Evolutionary conservation across 2,329 filamentous ascomycete species (phyloP).

Genomic region (Mycosphaerella arachidis): DNA sequence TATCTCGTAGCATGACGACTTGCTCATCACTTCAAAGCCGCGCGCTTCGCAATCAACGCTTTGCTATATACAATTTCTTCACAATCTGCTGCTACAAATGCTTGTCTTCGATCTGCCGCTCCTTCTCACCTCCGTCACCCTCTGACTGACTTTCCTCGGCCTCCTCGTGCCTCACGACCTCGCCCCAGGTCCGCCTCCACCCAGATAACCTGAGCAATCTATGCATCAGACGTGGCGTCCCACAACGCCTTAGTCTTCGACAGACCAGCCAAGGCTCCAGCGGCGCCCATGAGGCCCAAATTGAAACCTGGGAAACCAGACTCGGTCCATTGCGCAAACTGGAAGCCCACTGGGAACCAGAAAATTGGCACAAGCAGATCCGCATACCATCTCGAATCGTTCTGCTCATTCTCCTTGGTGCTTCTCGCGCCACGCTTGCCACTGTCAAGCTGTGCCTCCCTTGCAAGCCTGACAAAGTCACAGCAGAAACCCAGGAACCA

Average conservation of each 20-base stretch:
- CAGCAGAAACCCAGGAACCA: constrained; percentile 43
- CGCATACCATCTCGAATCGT: constrained; percentile 41
- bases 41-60: not conserved
- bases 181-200: not conserved
- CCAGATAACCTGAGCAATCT: constrained; percentile 3
- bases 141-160: not conserved
- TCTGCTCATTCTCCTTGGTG: constrained; percentile 24
- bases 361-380: constrained; percentile 40
- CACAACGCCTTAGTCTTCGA: constrained; percentile 32
- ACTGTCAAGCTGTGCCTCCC: constrained; percentile 41
- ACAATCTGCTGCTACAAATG: not conserved
- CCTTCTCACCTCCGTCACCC: not conserved
- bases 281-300: constrained; percentile 41
- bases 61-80: not conserved
- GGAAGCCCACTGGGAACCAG: constrained; percentile 43
- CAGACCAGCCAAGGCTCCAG: constrained; percentile 39
- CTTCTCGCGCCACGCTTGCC: constrained; percentile 29
- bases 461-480: constrained; percentile 40
- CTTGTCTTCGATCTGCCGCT: not conserved
- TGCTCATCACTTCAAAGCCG: not conserved
- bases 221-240: constrained; percentile 29
- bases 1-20: not conserved
- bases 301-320: constrained; percentile 43
- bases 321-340: constrained; percentile 35
- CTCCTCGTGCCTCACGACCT: not conserved